Evolutionary conservation across 192 early-diverging fungal genomes (phyloP).

Genomic region (Linderina pennispora): DNA sequence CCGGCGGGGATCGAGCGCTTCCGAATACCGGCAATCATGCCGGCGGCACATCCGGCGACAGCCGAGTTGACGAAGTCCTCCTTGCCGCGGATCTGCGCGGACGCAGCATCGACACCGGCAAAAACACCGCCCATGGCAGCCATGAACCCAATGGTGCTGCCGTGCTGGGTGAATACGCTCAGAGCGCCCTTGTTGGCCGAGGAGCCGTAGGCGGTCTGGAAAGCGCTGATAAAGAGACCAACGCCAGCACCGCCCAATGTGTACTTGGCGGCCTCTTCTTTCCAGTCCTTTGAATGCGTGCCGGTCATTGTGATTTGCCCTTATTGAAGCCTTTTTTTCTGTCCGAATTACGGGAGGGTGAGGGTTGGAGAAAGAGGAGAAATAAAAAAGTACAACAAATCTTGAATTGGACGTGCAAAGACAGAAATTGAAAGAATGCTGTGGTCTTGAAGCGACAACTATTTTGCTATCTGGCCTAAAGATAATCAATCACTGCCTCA

Average conservation of each 20-base stretch:
- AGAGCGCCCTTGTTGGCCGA: constrained; percentile 36
- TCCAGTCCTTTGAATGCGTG: constrained; percentile 33
- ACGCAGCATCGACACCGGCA: constrained; percentile 58
- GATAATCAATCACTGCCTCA: too few species aligned
- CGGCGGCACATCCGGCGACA: constrained; percentile 66
- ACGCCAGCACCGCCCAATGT: constrained; percentile 51
- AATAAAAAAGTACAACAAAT: not conserved
- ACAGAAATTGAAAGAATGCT: too few species aligned
- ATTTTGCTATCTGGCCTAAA: too few species aligned
- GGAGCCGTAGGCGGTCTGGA: constrained; percentile 62
- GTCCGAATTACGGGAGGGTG: not conserved
- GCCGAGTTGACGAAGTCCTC: constrained; percentile 68
- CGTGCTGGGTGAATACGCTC: constrained; percentile 55
- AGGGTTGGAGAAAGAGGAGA: not conserved
- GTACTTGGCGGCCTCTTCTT: constrained; percentile 37
- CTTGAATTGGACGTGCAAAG: constrained; percentile 1
- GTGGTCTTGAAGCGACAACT: too few species aligned
- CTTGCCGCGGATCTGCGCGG: constrained; percentile 53
- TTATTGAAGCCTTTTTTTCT: too few species aligned
- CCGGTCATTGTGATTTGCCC: constrained; percentile 5
- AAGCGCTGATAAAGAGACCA: constrained; percentile 63
- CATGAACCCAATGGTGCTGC: constrained; percentile 61
- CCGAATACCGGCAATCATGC: constrained; percentile 59
- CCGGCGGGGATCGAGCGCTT: constrained; percentile 57
- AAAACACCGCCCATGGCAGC: constrained; percentile 77